Evolutionary conservation across 768 basidiomycete genomes (phyloP).

Genomic region (Hysterangium stoloniferum): DNA sequence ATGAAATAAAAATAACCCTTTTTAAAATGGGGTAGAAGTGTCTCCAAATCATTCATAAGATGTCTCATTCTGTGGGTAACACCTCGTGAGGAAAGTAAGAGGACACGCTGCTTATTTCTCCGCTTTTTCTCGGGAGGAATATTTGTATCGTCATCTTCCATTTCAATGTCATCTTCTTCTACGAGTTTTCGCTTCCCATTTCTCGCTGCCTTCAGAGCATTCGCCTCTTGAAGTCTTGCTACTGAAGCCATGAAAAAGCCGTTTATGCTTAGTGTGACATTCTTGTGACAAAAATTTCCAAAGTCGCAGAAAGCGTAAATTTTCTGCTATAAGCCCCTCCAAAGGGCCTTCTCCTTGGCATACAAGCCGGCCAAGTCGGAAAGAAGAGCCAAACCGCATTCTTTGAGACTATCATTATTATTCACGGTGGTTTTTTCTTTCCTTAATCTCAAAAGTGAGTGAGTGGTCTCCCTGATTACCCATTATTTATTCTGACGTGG

Average conservation of each 20-base stretch:
- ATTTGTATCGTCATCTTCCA: slow-evolving; percentile 25
- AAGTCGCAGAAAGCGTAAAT: not conserved
- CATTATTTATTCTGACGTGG: slow-evolving; percentile 6
- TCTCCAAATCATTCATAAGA: slow-evolving; percentile 90
- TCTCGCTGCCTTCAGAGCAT: slow-evolving; percentile 34
- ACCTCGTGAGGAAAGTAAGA: slow-evolving; percentile 88
- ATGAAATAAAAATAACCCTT: slow-evolving; percentile 58
- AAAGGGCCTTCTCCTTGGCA: not conserved
- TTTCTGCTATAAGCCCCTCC: not conserved
- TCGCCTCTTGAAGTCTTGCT: slow-evolving; percentile 52
- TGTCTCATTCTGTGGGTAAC: slow-evolving; percentile 96
- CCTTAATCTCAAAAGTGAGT: not conserved
- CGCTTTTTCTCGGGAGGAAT: slow-evolving; percentile 38
- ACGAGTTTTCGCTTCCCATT: slow-evolving; percentile 59
- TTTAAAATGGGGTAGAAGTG: slow-evolving; percentile 87
- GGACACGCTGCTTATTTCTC: slow-evolving; percentile 92
- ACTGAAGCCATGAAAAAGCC: slow-evolving; percentile 48
- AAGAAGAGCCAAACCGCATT: not conserved
- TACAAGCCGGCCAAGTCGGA: not conserved
- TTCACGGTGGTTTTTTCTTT: not conserved
- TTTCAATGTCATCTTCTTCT: slow-evolving; percentile 34
- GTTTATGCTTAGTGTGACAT: too few species aligned
- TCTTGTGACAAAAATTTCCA: too few species aligned
- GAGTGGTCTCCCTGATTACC: slow-evolving; percentile 19
- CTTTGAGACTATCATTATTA: not conserved